These are phyloP conservation scores for Cajanus cajan DNA, from an alignment of 306 rosid species.

Conservation along the genomic window DNA sequence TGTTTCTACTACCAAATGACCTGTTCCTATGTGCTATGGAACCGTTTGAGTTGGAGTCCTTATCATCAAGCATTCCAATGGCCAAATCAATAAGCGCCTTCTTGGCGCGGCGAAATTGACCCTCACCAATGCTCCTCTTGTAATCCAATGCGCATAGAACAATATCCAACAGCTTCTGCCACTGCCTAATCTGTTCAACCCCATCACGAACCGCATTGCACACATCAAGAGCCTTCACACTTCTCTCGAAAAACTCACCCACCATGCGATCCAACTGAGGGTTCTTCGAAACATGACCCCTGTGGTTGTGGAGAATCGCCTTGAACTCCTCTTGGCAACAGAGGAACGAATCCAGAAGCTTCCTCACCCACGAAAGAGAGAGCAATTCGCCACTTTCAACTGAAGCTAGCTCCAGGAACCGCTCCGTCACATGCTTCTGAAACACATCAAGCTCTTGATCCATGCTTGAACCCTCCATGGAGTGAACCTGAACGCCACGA, in stretches of 20 bases:
- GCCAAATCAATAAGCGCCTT: slow-evolving; percentile 81
- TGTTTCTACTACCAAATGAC: slow-evolving; percentile 75
- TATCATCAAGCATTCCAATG: slow-evolving; percentile 79
- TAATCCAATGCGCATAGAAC: slow-evolving; percentile 63
- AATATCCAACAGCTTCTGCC: slow-evolving; percentile 76
- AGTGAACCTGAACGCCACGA: slow-evolving; percentile 49
- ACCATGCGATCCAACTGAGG: slow-evolving; percentile 63
- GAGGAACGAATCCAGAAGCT: slow-evolving; percentile 70
- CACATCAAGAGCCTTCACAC: slow-evolving; percentile 81
- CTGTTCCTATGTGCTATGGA: slow-evolving; percentile 64
- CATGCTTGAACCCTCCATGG: slow-evolving; percentile 49
- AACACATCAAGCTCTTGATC: slow-evolving; percentile 61
- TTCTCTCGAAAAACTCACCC: slow-evolving; percentile 69
- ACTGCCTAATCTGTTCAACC: slow-evolving; percentile 74
- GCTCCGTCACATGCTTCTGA: slow-evolving; percentile 55
- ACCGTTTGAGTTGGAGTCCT: slow-evolving; percentile 56
- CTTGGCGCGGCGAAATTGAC: slow-evolving; percentile 87
- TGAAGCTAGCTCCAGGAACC: slow-evolving; percentile 49
- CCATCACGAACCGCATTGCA: slow-evolving; percentile 92
- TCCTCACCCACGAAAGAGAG: slow-evolving; percentile 68
- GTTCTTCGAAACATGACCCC: slow-evolving; percentile 30
- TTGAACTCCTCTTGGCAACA: slow-evolving; percentile 67
- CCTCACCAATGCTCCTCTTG: slow-evolving; percentile 63
- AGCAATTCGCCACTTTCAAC: slow-evolving; percentile 44
- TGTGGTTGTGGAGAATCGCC: slow-evolving; percentile 42